A percentile compares a stretch with the other conserved stretches of the same genome.
These are phyloP conservation scores for Gonapodya sp. DNA, from an alignment of 192 early-diverging fungal species.

Conservation along the genomic window DNA sequence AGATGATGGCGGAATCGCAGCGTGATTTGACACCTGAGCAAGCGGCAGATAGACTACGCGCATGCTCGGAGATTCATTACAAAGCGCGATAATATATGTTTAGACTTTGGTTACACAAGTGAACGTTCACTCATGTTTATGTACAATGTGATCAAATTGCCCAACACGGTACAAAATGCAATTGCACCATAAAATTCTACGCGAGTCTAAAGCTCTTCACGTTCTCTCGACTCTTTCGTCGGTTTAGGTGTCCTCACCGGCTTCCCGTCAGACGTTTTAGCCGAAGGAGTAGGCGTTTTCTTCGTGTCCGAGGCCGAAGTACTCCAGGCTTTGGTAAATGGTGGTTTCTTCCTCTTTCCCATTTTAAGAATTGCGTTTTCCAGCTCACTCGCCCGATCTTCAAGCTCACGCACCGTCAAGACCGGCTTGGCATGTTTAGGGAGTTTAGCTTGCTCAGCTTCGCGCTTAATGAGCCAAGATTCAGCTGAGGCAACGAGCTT, in stretches of 20 bases:
- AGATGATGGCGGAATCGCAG: conserved; percentile 88
- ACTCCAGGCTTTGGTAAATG: neutral
- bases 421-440: neutral
- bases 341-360: neutral
- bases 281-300: neutral
- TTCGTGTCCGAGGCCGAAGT: neutral
- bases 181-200: neutral
- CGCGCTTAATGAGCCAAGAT: neutral
- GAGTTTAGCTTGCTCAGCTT: neutral
- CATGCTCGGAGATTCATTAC: conserved; percentile 40
- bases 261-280: neutral
- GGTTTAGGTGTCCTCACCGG: neutral
- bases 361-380: neutral
- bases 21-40: conserved; percentile 92
- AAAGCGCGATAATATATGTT: conserved; percentile 16
- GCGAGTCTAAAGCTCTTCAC: neutral
- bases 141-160: conserved; percentile 8
- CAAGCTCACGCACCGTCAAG: neutral
- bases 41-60: conserved; percentile 63
- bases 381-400: neutral
- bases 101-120: conserved; percentile 7
- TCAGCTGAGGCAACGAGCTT: neutral
- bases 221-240: neutral
- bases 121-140: neutral
- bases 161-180: neutral